Base-by-base conservation (phyloP, 1,284 basidiomycete genomes). In the Volvariella volvacea region DNA sequence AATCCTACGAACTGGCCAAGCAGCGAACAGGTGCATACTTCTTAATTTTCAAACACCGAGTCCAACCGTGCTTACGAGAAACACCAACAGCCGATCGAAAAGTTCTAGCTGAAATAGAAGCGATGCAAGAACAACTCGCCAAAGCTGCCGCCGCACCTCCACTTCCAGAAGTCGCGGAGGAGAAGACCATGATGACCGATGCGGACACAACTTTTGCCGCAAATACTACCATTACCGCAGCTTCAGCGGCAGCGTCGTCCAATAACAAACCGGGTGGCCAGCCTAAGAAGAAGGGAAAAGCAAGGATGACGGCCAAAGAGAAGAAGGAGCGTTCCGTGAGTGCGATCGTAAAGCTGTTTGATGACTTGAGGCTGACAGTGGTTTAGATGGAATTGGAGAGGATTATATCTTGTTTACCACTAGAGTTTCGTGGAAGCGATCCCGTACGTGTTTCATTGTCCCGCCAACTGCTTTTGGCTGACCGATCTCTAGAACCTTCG, bases 351-450 rank as follows among this genome's bases (percentile, higher is more conserved):
- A 9, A 30, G 15, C 16, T 17, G 22, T 2, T 0, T 6, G 21
- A 17, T 17, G 4, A 2, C 10, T 15, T 39, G 14, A 41, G 31
- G 17, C 39, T 22, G 7, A 31, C 9, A n/a, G n/a, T n/a, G n/a
- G n/a, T n/a, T n/a, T n/a, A 85, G 77, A 59, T 85, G 40, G 74
- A 74, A 47, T 71, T 92, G 17, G 86, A 91, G 49, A 78, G 76
- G 48, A 76, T 92, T 30, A 78, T 95, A 33, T 76, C 83, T 25
- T 80, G 77, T 46, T 68, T 96, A 28, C 93, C 93, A 0, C 72
- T 96, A 19, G 93, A 96, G 62, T 97, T 92, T 61, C 76, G 92
- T 34, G 92, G 92, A 12, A 84, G 74, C 54, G 90, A 95, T 62
- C 83, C 86, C 2, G 88, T 89, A 47, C 82, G 48, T 31, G 42